phyloP scores from a whole-genome alignment of 306 rosid genomes.

The Citrullus mucosospermus region DNA sequence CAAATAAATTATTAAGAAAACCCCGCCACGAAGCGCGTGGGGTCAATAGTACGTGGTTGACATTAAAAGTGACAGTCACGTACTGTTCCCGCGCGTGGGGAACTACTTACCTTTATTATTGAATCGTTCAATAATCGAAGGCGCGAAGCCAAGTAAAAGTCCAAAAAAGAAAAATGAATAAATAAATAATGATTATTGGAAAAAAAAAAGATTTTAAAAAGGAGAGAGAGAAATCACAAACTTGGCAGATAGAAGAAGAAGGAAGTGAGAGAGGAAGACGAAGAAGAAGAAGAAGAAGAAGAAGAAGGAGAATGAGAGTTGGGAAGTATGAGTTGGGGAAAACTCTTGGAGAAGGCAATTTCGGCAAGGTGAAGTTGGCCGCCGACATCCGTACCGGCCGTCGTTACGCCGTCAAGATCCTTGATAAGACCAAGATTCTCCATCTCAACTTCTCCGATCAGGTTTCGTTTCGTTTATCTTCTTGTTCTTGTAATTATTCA shows the following conservation, averaged over 20 bases:
- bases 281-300: background rate
- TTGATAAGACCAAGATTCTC: constrained; percentile 50
- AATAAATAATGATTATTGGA: background rate
- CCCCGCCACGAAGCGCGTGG: background rate
- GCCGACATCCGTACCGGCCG: constrained; percentile 40
- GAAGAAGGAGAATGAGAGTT: constrained; percentile 27
- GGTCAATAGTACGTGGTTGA: background rate
- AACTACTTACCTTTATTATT: background rate
- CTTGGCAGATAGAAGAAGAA: background rate
- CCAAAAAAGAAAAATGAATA: background rate
- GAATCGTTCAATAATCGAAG: background rate
- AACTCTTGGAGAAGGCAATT: constrained; percentile 78
- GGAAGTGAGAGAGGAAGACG: background rate
- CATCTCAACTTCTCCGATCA: constrained; percentile 57
- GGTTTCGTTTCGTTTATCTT: constrained; percentile 16
- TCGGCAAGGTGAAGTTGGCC: constrained; percentile 79
- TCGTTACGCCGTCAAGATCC: constrained; percentile 58
- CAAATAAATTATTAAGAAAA: background rate
- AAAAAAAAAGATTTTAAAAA: background rate
- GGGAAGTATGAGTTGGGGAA: constrained; percentile 78
- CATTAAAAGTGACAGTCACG: background rate
- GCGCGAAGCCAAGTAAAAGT: constrained; percentile 5
- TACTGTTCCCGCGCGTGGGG: background rate
- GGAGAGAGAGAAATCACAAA: background rate
- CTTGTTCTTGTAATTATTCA: background rate